Evolutionary conservation across 225 moss, liverwort and hornwort genomes (phyloP).

Genomic region (Polytrichum formosum): DNA sequence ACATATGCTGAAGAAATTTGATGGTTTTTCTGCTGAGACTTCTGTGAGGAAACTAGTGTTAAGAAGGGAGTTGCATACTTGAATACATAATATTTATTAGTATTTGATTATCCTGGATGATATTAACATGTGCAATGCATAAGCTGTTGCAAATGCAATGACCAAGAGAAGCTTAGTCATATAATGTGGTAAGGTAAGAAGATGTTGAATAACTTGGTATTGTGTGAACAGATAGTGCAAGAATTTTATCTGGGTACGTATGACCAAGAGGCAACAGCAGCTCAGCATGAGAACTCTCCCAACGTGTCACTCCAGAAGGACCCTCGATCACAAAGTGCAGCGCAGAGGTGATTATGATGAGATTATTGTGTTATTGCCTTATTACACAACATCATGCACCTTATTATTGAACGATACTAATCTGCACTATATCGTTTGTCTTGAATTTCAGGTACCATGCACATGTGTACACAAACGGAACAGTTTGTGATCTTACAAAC

Average conservation of each 20-base stretch:
- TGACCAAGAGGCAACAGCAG: constrained; percentile 64
- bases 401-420: not conserved
- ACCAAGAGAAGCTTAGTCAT: no score
- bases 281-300: constrained; percentile 67
- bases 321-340: constrained; percentile 87
- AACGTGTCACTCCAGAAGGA: constrained; percentile 80
- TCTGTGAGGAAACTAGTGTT: no score
- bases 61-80: no score
- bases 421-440: constrained; percentile 14
- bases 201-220: not conserved
- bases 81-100: no score
- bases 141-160: no score
- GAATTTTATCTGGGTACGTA: constrained; percentile 77
- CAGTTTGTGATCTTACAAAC: constrained; percentile 84
- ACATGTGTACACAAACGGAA: constrained; percentile 86
- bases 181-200: no score
- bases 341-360: constrained; percentile 62
- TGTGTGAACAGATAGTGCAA: constrained; percentile 43
- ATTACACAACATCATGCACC: not conserved
- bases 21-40: no score
- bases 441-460: constrained; percentile 72
- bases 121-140: no score
- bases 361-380: no score
- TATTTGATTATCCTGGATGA: no score
- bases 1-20: no score